Base-by-base conservation (phyloP, 768 basidiomycete species). In the Leccinellum albellum region DNA sequence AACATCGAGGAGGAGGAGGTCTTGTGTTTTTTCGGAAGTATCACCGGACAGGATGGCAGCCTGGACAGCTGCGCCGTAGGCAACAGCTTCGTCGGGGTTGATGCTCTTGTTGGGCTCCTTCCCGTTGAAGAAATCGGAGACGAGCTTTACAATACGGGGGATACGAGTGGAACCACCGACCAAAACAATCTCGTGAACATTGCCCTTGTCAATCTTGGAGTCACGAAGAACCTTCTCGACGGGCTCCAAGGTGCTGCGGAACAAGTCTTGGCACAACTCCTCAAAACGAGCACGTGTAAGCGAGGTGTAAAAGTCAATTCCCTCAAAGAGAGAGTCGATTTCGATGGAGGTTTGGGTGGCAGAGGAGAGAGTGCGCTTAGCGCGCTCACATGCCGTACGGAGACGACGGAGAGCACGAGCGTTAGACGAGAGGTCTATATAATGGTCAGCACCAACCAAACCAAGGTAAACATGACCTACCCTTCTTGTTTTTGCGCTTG, bases 101-200 rank as follows among this genome's bases (percentile, higher is more conserved):
- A 98, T 98, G 78, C 89, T 89, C 84, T 95, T 97, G 83, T 94
- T 94, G 68, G 93, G 95, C 79, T 97, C 94, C 82, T 95, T 94
- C 73, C 95, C 95, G 73, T 91, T 92, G 83, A 98, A 98, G 85
- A 91, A 97, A 76, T 98, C 95, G 63, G 92, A 95, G 56, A 98
- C 92, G 71, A 98, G 91, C 78, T 97, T 95, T 73, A 93, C 88
- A 68, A 98, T 89, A 74, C 92, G 91, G 64, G 96, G 96, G 63
- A 98, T 98, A 85, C 94, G 94, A 55, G 96, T 98, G 50, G 96
- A 98, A 60, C 96, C 96, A 74, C 96, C 95, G 65, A 97, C 96
- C 65, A 98, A 82, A 67, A 98, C 96, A 62, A 98, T 96, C 74
- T 98, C 96, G 79, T 98, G 87, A 35, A 98, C 94, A 68, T 87